Evolutionary conservation across 495 filamentous ascomycete species (phyloP).

Genomic region (Neurospora sp.): DNA sequence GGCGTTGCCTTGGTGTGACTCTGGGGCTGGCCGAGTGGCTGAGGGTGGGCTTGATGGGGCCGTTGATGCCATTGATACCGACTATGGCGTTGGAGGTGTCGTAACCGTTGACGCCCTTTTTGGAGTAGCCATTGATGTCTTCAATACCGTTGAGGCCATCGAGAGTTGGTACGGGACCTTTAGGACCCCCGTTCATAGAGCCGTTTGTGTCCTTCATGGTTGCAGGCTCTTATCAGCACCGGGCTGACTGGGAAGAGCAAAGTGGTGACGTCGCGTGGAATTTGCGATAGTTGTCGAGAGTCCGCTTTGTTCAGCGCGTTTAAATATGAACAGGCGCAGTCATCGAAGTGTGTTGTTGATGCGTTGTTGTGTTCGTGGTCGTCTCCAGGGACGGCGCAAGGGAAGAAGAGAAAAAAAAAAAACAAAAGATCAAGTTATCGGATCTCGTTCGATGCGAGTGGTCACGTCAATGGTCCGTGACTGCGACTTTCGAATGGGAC

Average conservation of each 20-base stretch:
- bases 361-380: background rate
- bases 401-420: background rate
- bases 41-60: constrained; percentile 14
- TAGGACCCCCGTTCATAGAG: constrained; percentile 11
- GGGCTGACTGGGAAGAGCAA: constrained; percentile 8
- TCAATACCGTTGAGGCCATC: background rate
- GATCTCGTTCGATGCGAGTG: background rate
- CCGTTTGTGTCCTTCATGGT: constrained; percentile 28
- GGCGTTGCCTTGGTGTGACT: constrained; percentile 5
- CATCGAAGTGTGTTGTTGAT: background rate
- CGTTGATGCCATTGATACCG: constrained; percentile 16
- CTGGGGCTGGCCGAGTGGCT: constrained; percentile 20
- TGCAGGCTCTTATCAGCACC: constrained; percentile 11
- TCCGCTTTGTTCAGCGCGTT: background rate
- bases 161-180: background rate
- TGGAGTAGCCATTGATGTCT: background rate
- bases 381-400: background rate
- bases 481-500: background rate
- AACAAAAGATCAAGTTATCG: background rate
- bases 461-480: background rate
- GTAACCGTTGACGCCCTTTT: background rate
- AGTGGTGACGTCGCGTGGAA: background rate
- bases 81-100: constrained; percentile 8
- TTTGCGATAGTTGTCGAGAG: background rate
- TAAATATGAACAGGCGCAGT: background rate